A percentile compares a stretch with the other conserved stretches of the same genome.
phyloP scores from a whole-genome alignment of 2,329 filamentous ascomycete species.

The Pyrenophora graminea region DNA sequence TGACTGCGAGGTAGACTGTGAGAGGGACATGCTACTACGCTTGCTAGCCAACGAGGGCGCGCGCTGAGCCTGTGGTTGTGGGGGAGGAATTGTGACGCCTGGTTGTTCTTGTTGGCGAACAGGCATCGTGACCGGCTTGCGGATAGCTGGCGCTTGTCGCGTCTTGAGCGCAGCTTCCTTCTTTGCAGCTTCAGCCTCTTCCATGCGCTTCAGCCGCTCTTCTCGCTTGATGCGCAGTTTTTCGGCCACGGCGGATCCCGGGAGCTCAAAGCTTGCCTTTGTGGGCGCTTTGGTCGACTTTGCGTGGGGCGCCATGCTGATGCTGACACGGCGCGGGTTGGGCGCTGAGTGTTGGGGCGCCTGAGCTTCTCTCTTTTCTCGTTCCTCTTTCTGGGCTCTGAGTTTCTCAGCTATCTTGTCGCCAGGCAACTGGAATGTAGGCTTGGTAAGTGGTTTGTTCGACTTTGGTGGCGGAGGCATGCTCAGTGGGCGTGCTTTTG shows the following conservation, averaged over 20 bases:
- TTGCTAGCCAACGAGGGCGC: constrained; percentile 25
- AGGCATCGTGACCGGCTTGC: constrained; percentile 53
- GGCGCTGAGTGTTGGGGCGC: constrained; percentile 11
- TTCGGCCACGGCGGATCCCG: constrained; percentile 57
- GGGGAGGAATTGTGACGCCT: constrained; percentile 22
- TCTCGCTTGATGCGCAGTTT: constrained; percentile 39
- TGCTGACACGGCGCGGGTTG: constrained; percentile 14
- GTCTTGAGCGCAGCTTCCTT: constrained; percentile 44
- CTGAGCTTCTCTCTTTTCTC: constrained; percentile 36
- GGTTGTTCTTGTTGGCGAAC: constrained; percentile 49
- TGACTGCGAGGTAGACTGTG: constrained; percentile 21
- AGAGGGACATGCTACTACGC: constrained; percentile 27
- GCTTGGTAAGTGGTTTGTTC: constrained; percentile 55
- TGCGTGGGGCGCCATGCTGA: constrained; percentile 41
- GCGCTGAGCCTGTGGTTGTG: constrained; percentile 14
- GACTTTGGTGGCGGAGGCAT: constrained; percentile 56
- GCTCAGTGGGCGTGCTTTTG: constrained; percentile 49
- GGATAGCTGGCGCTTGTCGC: constrained; percentile 40
- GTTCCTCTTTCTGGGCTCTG: constrained; percentile 41
- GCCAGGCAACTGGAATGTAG: constrained; percentile 58
- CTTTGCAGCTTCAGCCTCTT: constrained; percentile 42
- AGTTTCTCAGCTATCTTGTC: constrained; percentile 53
- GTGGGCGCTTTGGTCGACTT: constrained; percentile 59
- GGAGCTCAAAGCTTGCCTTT: constrained; percentile 56
- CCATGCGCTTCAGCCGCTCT: constrained; percentile 41